A percentile compares a stretch with the other conserved stretches of the same genome.
phyloP scores from a whole-genome alignment of 2,329 filamentous ascomycete genomes.

The Talaromyces sp. region DNA sequence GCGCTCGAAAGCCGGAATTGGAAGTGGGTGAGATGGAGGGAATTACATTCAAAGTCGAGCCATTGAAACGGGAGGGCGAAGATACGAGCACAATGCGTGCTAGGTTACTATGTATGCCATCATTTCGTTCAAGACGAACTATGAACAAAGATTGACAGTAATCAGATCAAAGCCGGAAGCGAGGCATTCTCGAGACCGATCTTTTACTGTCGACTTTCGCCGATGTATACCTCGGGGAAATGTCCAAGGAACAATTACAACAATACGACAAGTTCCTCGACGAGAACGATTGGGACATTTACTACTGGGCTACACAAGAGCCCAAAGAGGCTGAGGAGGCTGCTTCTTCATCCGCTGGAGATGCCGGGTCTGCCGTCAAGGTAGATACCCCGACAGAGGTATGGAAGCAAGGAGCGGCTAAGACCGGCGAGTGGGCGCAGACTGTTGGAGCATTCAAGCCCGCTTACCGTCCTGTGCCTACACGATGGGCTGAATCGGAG shows the following conservation, averaged over 20 bases:
- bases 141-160: background rate
- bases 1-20: constrained; percentile 61
- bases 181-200: constrained; percentile 92
- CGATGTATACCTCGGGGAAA: constrained; percentile 67
- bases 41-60: constrained; percentile 81
- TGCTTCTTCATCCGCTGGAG: constrained; percentile 25
- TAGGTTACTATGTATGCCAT: constrained; percentile 63
- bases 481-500: constrained; percentile 78
- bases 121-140: background rate
- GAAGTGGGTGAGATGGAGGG: constrained; percentile 84
- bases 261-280: constrained; percentile 93
- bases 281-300: constrained; percentile 99
- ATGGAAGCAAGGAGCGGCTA: constrained; percentile 52
- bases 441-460: constrained; percentile 92
- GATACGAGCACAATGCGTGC: constrained; percentile 82
- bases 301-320: constrained; percentile 98
- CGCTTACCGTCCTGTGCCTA: constrained; percentile 84
- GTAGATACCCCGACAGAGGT: constrained; percentile 40
- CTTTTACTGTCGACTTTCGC: constrained; percentile 96
- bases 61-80: constrained; percentile 79
- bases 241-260: constrained; percentile 69
- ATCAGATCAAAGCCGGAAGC: constrained; percentile 91
- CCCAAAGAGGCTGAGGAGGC: constrained; percentile 53
- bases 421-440: constrained; percentile 87
- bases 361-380: constrained; percentile 27